These are phyloP conservation scores for Scedosporium dehoogii DNA, from an alignment of 2,329 filamentous ascomycete genomes.

Conservation along the genomic window DNA sequence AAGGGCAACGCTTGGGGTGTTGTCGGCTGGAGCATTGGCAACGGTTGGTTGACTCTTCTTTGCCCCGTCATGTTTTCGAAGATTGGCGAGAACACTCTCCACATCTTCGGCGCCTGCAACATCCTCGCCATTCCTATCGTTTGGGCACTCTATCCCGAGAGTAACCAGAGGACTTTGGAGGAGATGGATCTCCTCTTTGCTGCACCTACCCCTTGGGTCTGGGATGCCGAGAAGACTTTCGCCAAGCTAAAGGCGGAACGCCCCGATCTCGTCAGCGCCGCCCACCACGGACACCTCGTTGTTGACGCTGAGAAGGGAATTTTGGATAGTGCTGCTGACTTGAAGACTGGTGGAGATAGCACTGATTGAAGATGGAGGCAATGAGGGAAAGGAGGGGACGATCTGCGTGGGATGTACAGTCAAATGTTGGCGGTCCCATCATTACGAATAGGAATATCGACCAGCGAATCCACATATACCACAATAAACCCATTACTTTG, in stretches of 20 bases:
- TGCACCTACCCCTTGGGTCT: conserved; percentile 55
- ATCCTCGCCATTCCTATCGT: conserved; percentile 32
- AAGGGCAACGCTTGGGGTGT: conserved; percentile 52
- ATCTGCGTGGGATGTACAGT: background rate
- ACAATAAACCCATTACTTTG: too few species aligned
- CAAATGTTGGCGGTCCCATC: too few species aligned
- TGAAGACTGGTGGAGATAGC: background rate
- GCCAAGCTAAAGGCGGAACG: conserved; percentile 50
- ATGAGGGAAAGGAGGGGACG: background rate
- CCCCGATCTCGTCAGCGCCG: conserved; percentile 28
- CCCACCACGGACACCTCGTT: conserved; percentile 5
- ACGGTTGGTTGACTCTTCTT: conserved; percentile 68
- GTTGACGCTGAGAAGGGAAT: conserved; percentile 14
- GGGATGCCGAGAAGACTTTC: conserved; percentile 61
- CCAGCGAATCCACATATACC: too few species aligned
- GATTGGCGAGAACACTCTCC: conserved; percentile 42
- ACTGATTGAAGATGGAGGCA: background rate
- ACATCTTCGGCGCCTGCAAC: conserved; percentile 44
- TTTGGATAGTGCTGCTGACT: background rate
- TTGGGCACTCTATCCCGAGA: conserved; percentile 49
- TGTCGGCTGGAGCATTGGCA: conserved; percentile 61
- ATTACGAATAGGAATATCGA: too few species aligned
- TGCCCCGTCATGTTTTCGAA: conserved; percentile 63
- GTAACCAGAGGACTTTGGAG: conserved; percentile 41
- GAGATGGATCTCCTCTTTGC: conserved; percentile 47